Evolutionary conservation across 495 filamentous ascomycete genomes (phyloP).

Genomic region (Neurospora cerealis): DNA sequence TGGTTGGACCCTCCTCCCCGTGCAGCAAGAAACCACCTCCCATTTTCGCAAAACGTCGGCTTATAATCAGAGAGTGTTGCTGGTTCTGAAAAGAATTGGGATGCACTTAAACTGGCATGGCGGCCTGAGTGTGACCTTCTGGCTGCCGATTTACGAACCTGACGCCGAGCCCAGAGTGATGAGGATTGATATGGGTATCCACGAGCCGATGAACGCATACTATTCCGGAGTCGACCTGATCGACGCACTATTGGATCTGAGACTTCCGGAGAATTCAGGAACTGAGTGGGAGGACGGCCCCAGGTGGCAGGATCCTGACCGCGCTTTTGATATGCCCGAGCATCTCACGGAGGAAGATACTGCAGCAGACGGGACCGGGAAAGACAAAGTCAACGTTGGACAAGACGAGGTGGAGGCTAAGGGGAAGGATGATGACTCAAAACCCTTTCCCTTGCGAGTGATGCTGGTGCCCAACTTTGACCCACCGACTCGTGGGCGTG

Average conservation of each 20-base stretch:
- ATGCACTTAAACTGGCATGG: background rate
- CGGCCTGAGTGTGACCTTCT: background rate
- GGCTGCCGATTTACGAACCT: background rate
- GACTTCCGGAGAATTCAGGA: background rate
- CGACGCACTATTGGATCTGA: background rate
- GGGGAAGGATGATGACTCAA: background rate
- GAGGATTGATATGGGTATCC: background rate
- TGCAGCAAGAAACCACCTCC: background rate
- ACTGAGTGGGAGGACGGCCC: background rate
- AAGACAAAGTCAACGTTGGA: no score
- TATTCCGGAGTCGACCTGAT: background rate
- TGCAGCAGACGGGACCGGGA: background rate
- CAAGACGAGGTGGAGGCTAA: background rate
- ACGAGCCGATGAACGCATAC: background rate
- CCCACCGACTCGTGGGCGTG: background rate
- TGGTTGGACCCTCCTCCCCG: background rate
- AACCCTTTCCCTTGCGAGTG: background rate
- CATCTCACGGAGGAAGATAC: background rate
- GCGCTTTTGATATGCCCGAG: background rate
- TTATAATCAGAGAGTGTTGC: background rate
- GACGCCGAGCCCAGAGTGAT: background rate
- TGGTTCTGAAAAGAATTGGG: background rate
- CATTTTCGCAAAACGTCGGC: background rate
- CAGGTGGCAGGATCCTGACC: background rate
- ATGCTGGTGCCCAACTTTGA: background rate